Evolutionary conservation across 2,329 filamentous ascomycete genomes (phyloP), one percentile per base, ranked within the genome.

Genomic region (Paecilomyces formosus): DNA sequence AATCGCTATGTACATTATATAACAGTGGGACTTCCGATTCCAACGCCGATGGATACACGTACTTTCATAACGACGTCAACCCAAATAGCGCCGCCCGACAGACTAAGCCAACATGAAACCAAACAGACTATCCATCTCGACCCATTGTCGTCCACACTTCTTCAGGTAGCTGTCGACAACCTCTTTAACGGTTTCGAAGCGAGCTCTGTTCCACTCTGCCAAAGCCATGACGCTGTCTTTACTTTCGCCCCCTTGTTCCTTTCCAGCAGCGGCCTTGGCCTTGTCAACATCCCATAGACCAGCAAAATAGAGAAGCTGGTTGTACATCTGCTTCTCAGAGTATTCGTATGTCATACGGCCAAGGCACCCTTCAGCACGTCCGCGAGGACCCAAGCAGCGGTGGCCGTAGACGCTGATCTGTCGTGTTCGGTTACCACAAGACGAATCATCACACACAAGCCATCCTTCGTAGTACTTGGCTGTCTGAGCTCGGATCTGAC

Each of bases 321-420:
- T 97, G 78, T 97, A 97, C 60, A 97, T 82, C 68, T 88, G 88
- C 76, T 94, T 93, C 77, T 97, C 94, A 0, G 84, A 82, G 69
- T 90, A 88, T 76, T 95, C 92, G 72, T 92, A 97, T 22, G 84
- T 79, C 92, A 99, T 97, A 55, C 85, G 85, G 21, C 94, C 94
- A 3, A 87, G 78, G 72, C 94, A 99, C 57, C 91, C 92, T 58
- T 87, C 84, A 0, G 89, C 93, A 2, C 94, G 86, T 1, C 92
- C 92, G 65, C 87, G 88, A 15, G 93, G 90, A 0, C 94, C 94
- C 5, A 97, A 81, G 72, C 94, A 99, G 55, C 92, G 86, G 61
- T 88, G 86, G 53, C 94, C 94, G 72, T 96, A 96, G 45, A 99
- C 94, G 66, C 86, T 90, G 81, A 97, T 92, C 72, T 96, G 91